Evolutionary conservation across 768 basidiomycete species (phyloP), one percentile per base, ranked within the genome.

Genomic region (Lentinula guzmanii): DNA sequence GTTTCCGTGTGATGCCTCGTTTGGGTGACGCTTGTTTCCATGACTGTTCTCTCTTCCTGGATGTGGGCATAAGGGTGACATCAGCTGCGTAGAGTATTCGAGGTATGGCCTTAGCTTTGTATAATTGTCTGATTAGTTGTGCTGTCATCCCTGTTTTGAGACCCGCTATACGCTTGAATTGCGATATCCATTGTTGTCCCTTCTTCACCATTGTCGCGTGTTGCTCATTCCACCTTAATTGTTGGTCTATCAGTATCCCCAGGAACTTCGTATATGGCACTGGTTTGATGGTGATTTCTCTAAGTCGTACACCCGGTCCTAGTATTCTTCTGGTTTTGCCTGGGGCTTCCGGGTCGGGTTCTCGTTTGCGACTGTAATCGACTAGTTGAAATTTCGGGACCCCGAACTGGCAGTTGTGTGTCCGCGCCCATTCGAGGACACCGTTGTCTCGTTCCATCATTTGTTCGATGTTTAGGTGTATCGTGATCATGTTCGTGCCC

Each of bases 371-470:
- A 9, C 41, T 62, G 37, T 34, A 39, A 13, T 37, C 50, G 2
- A 50, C 34, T 55, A 48, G 13, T 11, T 41, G 18, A 3, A 52
- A 51, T 33, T 60, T 60, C 5, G n/a, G 18, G 6, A 60, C 8
- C 11, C 51, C 52, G 33, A 60, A 60, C 31, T 24, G 24, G 34
- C 43, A 52, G 31, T 52, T 52, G 15, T 50, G 34, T 5, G n/a
- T 37, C 15, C 52, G 1, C 3, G 59, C 59, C 59, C 43, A 52
- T 42, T 60, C 28, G 16, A 60, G 16, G 4, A 39, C 28, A 1
- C 59, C 50, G 5, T 18, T 35, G 7, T n/a, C 21, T 21, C 57
- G 55, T 1, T 51, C 54, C 67, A 69, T 67, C 56, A 68, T 65
- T 10, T 65, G 35, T 8, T 28, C 41, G 1, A 69, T 21, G 3